phyloP scores from a whole-genome alignment of 495 filamentous ascomycete species.

The Lasiosphaeriaceae sp. region DNA sequence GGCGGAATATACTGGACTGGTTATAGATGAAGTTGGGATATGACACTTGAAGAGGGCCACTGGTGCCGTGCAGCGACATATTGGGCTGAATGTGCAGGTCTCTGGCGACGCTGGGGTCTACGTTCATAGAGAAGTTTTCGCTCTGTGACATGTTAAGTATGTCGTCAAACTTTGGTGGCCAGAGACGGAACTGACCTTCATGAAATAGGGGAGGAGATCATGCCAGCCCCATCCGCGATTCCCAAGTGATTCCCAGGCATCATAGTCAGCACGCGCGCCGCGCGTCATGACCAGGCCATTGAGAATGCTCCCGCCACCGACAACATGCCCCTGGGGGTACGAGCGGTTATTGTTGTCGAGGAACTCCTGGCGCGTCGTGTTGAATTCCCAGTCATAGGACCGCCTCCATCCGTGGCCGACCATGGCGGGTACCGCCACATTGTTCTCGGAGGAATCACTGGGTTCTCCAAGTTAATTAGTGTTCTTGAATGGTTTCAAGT shows the following conservation, averaged over 20 bases:
- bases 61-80: constrained; percentile 27
- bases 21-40: constrained; percentile 52
- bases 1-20: constrained; percentile 32
- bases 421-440: constrained; percentile 18
- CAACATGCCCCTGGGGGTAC: constrained; percentile 37
- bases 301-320: constrained; percentile 46
- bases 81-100: constrained; percentile 35
- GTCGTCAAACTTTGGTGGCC: background rate
- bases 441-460: constrained; percentile 15
- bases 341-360: constrained; percentile 35
- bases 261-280: constrained; percentile 46
- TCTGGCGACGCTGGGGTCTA: constrained; percentile 17
- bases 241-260: constrained; percentile 56
- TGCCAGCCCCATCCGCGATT: constrained; percentile 64
- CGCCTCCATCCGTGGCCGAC: constrained; percentile 20
- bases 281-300: constrained; percentile 46
- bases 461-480: too few species aligned
- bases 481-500: too few species aligned
- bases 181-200: constrained; percentile 31
- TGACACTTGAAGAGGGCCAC: constrained; percentile 47
- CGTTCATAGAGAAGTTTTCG: constrained; percentile 20
- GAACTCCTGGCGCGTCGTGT: constrained; percentile 23
- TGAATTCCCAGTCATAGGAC: constrained; percentile 23
- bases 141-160: constrained; percentile 8
- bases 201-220: constrained; percentile 56